Conservation (phyloP, 345 rosid species). For the Camelina sativa region DNA sequence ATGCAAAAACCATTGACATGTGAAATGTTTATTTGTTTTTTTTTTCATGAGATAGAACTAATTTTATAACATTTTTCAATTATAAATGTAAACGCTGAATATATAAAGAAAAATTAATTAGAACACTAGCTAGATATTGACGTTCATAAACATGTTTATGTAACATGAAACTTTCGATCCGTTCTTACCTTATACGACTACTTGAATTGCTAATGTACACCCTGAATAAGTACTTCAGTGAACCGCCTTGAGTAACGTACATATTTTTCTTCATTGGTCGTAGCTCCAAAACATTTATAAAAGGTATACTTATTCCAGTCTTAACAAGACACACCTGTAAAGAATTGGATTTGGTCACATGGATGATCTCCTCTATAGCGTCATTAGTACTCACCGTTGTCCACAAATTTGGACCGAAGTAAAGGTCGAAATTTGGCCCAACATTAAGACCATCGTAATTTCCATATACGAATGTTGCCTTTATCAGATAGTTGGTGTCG, state of each 20-base stretch:
- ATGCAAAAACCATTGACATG: background rate
- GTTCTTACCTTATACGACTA: constrained; percentile 27
- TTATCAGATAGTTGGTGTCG: constrained; percentile 41
- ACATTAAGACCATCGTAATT: constrained; percentile 38
- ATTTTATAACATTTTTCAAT: background rate
- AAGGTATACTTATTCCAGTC: constrained; percentile 42
- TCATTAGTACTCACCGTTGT: constrained; percentile 27
- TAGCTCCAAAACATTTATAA: constrained; percentile 36
- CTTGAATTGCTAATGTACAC: constrained; percentile 18
- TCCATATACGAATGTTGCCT: constrained; percentile 39
- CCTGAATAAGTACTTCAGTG: constrained; percentile 33
- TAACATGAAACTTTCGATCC: background rate
- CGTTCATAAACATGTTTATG: too few species aligned
- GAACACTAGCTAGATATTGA: too few species aligned
- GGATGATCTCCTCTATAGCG: constrained; percentile 33
- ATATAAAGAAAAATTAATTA: too few species aligned
- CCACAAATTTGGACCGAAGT: constrained; percentile 42
- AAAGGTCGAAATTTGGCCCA: constrained; percentile 37
- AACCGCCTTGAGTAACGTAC: constrained; percentile 39
- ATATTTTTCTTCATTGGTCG: constrained; percentile 33
- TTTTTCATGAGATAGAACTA: background rate
- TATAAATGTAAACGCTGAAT: too few species aligned
- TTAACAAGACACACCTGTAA: constrained; percentile 42
- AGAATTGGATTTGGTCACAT: constrained; percentile 23
- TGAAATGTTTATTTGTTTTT: too few species aligned